A percentile compares a stretch with the other conserved stretches of the same genome.
Evolutionary conservation across 1,284 basidiomycete species (phyloP).

Genomic region (Meira nashicola): DNA sequence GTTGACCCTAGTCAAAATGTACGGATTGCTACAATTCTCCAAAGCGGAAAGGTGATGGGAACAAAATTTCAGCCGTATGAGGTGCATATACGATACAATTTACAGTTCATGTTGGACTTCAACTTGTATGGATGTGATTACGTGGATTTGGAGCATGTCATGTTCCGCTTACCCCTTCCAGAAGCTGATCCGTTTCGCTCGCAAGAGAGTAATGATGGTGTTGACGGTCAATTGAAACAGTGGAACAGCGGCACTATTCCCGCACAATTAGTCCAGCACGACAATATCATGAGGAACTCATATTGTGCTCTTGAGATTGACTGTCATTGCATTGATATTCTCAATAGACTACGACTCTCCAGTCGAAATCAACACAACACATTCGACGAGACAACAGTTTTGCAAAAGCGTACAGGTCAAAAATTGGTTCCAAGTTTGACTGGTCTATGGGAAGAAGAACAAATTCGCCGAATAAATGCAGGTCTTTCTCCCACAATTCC

Average conservation of each 20-base stretch:
- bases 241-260: conserved; percentile 2
- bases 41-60: conserved; percentile 56
- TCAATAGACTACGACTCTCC: conserved; percentile 69
- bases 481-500: conserved; percentile 36
- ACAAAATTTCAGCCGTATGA: conserved; percentile 65
- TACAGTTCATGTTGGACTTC: conserved; percentile 94
- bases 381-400: conserved; percentile 27
- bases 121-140: conserved; percentile 91
- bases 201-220: conserved; percentile 3
- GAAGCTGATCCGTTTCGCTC: conserved; percentile 25
- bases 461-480: conserved; percentile 60
- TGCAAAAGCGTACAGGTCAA: conserved; percentile 54
- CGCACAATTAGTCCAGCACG: conserved; percentile 16
- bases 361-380: conserved; percentile 71
- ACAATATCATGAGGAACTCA: conserved; percentile 56
- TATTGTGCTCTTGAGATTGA: conserved; percentile 79
- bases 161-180: conserved; percentile 58
- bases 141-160: conserved; percentile 63
- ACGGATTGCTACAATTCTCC: conserved; percentile 41
- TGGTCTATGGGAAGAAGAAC: conserved; percentile 93
- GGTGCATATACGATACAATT: conserved; percentile 77
- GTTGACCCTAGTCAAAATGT: conserved; percentile 57
- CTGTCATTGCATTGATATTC: conserved; percentile 71
- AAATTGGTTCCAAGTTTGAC: conserved; percentile 81
- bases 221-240: background rate